Base-by-base conservation (phyloP, 345 rosid species). In the Salix brachista region DNA sequence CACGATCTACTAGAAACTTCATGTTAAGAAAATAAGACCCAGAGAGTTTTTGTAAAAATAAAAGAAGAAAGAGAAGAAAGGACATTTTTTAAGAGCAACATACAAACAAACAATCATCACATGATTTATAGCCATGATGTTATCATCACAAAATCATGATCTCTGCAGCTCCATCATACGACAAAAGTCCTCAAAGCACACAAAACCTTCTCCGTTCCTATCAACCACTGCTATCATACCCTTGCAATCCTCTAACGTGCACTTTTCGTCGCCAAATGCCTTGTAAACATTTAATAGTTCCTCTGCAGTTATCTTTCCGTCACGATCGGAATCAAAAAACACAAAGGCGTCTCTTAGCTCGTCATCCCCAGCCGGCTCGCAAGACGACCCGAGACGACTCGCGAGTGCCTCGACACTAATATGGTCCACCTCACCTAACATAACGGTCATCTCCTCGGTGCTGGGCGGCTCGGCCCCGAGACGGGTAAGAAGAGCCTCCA, bases 201-300 rank as follows among this genome's bases (percentile, higher is more conserved):
- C 99, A 79, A 94, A 91, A 41, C 98, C 99, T 6, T 91, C 93
- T 10, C 89, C 91, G 50, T 87, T 91, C 73, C 78, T 86, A 85
- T 88, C 97, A 9, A 94, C 97, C 1, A 66, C 84, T 1, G 89
- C 92, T 83, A 96, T 92, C 98, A 96, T 96, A 70, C 94, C 90
- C 85, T 79, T 74, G 89, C 99, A 96, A n/a, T 96, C 99, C 23
- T 90, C 97, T 10, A 96, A 26, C 84, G 97, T 87, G 92, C 94
- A 91, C 82, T 72, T 52, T 19, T 89, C 92, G 65, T 92, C 97
- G 1, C 97, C 97, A 1, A 96, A 79, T 2, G 83, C 86, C n/a
- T 69, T 79, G 71, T 83, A 96, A 1, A 86, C 90, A 10, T 81
- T 71, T 16, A 77, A 64, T 1, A 96, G 77, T 77, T 96, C 99